Evolutionary conservation across 2,329 filamentous ascomycete species (phyloP), one percentile per base, ranked within the genome.

Genomic region (Canariomyces notabilis): DNA sequence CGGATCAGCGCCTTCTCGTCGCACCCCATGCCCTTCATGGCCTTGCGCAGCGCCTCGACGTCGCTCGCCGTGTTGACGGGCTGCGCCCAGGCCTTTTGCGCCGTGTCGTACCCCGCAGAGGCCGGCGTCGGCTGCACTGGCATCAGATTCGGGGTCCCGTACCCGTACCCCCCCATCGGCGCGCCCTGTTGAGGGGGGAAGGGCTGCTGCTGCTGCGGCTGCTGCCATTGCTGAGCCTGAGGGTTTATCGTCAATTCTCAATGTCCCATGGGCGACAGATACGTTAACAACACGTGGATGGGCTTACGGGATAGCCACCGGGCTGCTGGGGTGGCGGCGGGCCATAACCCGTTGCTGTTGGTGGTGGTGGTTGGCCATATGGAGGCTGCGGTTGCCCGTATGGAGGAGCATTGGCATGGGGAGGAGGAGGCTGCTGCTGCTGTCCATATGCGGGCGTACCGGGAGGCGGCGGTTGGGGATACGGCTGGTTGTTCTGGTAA

Each of bases 21-120:
- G 0, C 89, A 95, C 22, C 89, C 90, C 52, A 95, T 87, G 0
- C 62, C 89, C 65, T 94, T 95, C 88, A 95, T 95, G 2, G 91
- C 88, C 55, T 77, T 77, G 40, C 88, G 81, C 15, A 94, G 72
- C 4, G 74, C 77, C 47, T 89, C 79, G 0, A 87, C 85, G 57
- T 91, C 82, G n/a, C 72, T 68, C 2, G 68, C 73, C 37, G 80
- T 83, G 54, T 95, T 82, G 73, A 76, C 82, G 31, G 79, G 74
- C 34, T 87, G 83, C 32, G 77, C 36, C 37, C 36, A 45, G 11
- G 36, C 36, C 21, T 45, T 70, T 58, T 86, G 83, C 11, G 79
- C 77, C 0, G 83, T 75, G 4, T 80, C 80, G 58, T 95, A 95
- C 34, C 89, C 89, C 0, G 77, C 67, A 0, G 85, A 85, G 1